Evolutionary conservation across 305 asterid genomes (phyloP), one percentile per base, ranked within the genome.

Genomic region (Rubia peregrina): DNA sequence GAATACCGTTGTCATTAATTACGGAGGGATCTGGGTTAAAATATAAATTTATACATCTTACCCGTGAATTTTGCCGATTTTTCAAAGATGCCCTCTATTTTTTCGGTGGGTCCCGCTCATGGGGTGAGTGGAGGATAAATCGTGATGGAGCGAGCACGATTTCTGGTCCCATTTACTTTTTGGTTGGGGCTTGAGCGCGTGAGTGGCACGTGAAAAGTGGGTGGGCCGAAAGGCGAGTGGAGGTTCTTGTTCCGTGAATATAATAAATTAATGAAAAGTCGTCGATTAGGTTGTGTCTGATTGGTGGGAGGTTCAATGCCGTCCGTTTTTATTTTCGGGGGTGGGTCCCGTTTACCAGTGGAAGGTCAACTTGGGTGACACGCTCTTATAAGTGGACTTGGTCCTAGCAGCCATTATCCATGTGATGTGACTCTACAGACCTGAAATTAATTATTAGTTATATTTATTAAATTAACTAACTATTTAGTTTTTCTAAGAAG

Each of bases 301-400:
- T 68, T 68, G 78, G 70, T 68, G 65, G 73, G 69, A 48, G 13
- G 65, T 30, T 73, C 64, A 0, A 40, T 40, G 73, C 73, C 56
- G 6, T 61, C 56, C 65, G 17, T 38, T 36, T 67, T 65, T 68
- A 36, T 56, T 40, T 41, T 26, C 9, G 14, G 7, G 17, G 49
- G 60, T 69, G 71, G 74, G 73, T 44, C 24, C 73, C 46, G 40
- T 40, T 40, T 2, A 0, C 3, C 5, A 7, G 48, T 62, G 43
- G 26, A 62, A 69, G 69, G 78, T 69, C 78, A 75, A 75, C 78
- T 69, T 63, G 26, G 70, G 9, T 53, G 71, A 69, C 71, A 36
- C 74, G 33, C 70, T 42, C 75, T 40, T 70, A 42, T 62, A 70
- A 46, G 30, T 40, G 66, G n/a, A 57, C 12, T 49, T 16, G 21